phyloP scores from a whole-genome alignment of 371 early-diverging fungal genomes.

The Capillidium rhysosporum region DNA sequence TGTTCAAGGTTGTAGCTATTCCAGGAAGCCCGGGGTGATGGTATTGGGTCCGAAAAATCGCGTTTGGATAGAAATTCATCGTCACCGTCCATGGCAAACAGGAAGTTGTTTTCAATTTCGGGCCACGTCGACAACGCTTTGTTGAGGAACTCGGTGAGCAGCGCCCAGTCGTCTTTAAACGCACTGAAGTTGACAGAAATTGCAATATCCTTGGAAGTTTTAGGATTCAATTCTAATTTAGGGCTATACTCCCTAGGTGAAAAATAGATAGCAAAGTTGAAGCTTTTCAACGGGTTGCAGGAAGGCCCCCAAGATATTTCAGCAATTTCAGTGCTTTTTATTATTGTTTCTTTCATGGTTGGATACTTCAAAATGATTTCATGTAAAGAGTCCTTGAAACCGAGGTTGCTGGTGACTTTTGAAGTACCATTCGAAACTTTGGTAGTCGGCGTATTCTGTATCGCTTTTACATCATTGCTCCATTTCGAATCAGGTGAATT shows the following conservation, averaged over 20 bases:
- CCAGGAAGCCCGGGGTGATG: conserved; percentile 8
- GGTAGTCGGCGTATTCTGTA: neutral
- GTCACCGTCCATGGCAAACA: neutral
- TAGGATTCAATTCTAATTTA: neutral
- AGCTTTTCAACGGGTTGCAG: neutral
- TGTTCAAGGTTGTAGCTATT: conserved; percentile 6
- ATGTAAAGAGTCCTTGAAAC: neutral
- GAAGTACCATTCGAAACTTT: neutral
- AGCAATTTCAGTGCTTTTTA: neutral
- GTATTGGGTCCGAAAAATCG: conserved; percentile 2
- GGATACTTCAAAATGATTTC: neutral
- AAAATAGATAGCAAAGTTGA: neutral
- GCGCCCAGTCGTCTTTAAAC: neutral
- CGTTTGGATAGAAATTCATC: neutral
- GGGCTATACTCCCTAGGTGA: neutral
- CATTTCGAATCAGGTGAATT: neutral
- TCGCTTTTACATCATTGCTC: neutral
- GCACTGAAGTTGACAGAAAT: neutral
- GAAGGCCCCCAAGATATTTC: neutral
- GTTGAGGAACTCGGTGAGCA: neutral
- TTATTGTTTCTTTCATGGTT: neutral
- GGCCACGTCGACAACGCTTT: neutral
- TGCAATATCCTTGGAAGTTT: neutral
- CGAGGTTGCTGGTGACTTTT: neutral
- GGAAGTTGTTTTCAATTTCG: neutral